Base-by-base conservation (phyloP, 495 filamentous ascomycete genomes). In the Podospora australis region DNA sequence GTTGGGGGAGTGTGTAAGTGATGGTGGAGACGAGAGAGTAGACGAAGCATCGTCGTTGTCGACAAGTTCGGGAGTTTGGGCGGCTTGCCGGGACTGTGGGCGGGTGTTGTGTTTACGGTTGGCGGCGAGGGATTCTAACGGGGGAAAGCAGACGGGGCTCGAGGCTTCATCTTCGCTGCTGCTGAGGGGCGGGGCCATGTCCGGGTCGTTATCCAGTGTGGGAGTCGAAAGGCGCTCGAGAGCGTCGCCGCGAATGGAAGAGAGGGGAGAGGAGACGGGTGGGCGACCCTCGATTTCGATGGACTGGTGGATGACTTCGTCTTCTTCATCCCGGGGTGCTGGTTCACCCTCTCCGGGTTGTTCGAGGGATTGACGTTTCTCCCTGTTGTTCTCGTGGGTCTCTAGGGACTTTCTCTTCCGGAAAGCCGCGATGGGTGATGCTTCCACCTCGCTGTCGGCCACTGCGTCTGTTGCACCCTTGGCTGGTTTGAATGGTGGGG, bases 1-100 rank as follows among this genome's bases (percentile, higher is more conserved):
- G 45, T 74, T 73, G 2, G 72, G 72, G 2, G 72, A 76, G 50
- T 76, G 71, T 8, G 72, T 76, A 0, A 76, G 64, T 2, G 72
- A 76, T 3, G 72, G 72, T 0, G 71, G 72, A 10, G 72, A 76
- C 1, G 72, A 76, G 11, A 73, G 55, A 25, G 70, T 64, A 6
- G 71, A 74, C 29, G 55, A n/a, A n/a, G n/a, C 21, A 20, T 30
- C 28, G 44, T 58, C 53, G 28, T 70, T 63, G 38, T 57, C 52
- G 38, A 56, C 52, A 0, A 43, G 28, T 23, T 60, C 46, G 35
- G 68, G 53, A 17, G 67, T 57, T 45, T 69, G 60, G 5, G 23
- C 44, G 25, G 59, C 39, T 29, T 45, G 52, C 7, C 54, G 58
- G 16, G 29, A 40, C 4, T 53, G 46, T 11, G 55, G 58, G 16